phyloP scores from a whole-genome alignment of 768 basidiomycete species.

The Coprinopsis strossmayeri region DNA sequence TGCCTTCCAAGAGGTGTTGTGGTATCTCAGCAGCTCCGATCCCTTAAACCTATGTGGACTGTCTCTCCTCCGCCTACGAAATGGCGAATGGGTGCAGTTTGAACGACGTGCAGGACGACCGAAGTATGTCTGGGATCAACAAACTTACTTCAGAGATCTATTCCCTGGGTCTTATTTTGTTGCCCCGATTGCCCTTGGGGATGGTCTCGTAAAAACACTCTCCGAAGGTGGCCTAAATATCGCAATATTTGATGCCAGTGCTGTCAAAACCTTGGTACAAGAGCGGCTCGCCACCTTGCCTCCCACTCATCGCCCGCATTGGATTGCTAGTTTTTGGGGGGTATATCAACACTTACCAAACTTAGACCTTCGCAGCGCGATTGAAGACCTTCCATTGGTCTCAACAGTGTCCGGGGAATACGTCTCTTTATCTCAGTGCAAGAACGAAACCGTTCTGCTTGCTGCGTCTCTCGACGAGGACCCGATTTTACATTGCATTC shows the following conservation, averaged over 20 bases:
- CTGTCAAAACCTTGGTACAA: slow-evolving; percentile 5
- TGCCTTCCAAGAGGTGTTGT: neutral
- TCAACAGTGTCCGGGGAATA: slow-evolving; percentile 21
- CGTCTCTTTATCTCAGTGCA: slow-evolving; percentile 27
- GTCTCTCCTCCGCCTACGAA: slow-evolving; percentile 1
- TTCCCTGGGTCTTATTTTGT: neutral
- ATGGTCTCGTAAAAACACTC: neutral
- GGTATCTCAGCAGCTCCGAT: neutral
- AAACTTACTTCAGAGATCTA: neutral
- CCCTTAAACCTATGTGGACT: neutral
- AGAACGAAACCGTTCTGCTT: slow-evolving; percentile 19
- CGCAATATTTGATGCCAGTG: neutral
- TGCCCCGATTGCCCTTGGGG: neutral
- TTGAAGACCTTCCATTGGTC: slow-evolving; percentile 27
- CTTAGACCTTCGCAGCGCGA: slow-evolving; percentile 7
- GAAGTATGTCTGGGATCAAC: neutral
- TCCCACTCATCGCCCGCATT: slow-evolving; percentile 4
- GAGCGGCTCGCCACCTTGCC: neutral
- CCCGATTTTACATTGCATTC: slow-evolving; percentile 15
- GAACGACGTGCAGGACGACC: slow-evolving; percentile 19
- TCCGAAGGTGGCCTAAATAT: neutral
- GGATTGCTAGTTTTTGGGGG: slow-evolving; percentile 30
- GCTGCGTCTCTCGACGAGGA: slow-evolving; percentile 10
- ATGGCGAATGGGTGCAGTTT: slow-evolving; percentile 1
- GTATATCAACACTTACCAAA: slow-evolving; percentile 10